Percentiles rank a stretch among this genome's conserved stretches.
Conservation (phyloP, 2,329 filamentous ascomycete genomes). For the Penicillium sp. region DNA sequence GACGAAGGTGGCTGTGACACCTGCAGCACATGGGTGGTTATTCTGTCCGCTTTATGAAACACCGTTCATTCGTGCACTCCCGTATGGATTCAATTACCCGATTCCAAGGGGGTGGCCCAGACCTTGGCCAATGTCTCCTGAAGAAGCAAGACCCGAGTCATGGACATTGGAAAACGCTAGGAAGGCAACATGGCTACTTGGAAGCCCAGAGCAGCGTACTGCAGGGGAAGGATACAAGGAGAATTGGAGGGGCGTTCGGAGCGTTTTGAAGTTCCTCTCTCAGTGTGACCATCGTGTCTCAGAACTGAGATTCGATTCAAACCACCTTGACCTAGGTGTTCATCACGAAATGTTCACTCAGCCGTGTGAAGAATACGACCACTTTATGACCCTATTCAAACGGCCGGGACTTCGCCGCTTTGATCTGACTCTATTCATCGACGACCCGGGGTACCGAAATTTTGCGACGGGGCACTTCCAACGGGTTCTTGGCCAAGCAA, state of each 20-base stretch:
- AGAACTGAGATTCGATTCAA: slow-evolving; percentile 42
- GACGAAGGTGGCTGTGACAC: slow-evolving; percentile 44
- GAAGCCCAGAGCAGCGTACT: too few relatives aligned
- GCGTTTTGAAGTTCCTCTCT: slow-evolving; percentile 33
- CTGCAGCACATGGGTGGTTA: slow-evolving; percentile 43
- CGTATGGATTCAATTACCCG: slow-evolving; percentile 46
- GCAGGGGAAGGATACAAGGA: too few relatives aligned
- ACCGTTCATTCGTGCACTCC: slow-evolving; percentile 49
- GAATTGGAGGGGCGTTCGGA: slow-evolving; percentile 39
- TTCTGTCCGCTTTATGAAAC: slow-evolving; percentile 47
- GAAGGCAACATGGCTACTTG: too few relatives aligned
- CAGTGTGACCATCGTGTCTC: slow-evolving; percentile 30
- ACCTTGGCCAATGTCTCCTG: slow-evolving; percentile 10
- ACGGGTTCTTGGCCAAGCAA: slow-evolving; percentile 7
- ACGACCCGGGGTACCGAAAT: neutral
- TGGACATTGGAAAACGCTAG: too few relatives aligned
- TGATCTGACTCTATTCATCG: slow-evolving; percentile 1
- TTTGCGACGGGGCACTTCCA: slow-evolving; percentile 8
- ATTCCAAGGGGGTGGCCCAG: slow-evolving; percentile 36
- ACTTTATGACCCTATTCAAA: slow-evolving; percentile 13
- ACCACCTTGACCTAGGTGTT: slow-evolving; percentile 36
- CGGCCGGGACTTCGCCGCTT: slow-evolving; percentile 12
- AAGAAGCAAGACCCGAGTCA: too few relatives aligned
- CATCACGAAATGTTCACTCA: slow-evolving; percentile 36
- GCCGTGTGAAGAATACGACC: slow-evolving; percentile 11